Evolutionary conservation across 768 basidiomycete genomes (phyloP).

Genomic region (Suillus paluster): DNA sequence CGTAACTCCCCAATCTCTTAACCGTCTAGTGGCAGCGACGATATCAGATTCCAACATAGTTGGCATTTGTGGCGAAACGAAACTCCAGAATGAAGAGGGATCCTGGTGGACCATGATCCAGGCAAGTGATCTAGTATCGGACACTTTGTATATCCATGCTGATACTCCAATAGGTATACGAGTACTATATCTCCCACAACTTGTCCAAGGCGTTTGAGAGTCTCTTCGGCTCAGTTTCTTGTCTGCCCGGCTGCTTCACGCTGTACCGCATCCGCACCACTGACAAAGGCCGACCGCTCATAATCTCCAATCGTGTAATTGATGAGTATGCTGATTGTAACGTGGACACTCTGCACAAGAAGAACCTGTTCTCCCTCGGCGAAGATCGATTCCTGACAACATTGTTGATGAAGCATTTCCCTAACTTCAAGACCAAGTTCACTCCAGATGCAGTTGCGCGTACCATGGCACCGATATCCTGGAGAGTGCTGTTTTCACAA

Average conservation of each 20-base stretch:
- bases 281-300: constrained; percentile 73
- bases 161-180: constrained; percentile 52
- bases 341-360: constrained; percentile 74
- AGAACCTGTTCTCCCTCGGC: constrained; percentile 69
- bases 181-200: constrained; percentile 72
- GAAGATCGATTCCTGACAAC: constrained; percentile 77
- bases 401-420: constrained; percentile 72
- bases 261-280: constrained; percentile 71
- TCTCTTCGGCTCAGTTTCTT: constrained; percentile 71
- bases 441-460: constrained; percentile 64
- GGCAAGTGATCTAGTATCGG: constrained; percentile 33
- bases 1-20: constrained; percentile 67
- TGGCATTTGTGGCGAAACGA: constrained; percentile 73
- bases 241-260: constrained; percentile 77
- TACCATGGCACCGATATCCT: constrained; percentile 67
- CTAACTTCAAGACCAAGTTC: constrained; percentile 71
- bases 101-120: constrained; percentile 85
- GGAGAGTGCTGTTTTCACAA: constrained; percentile 65
- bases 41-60: constrained; percentile 66
- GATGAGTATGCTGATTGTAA: constrained; percentile 69
- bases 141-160: constrained; percentile 10
- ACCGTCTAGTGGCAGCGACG: constrained; percentile 65
- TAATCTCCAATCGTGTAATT: constrained; percentile 73
- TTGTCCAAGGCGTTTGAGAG: constrained; percentile 72
- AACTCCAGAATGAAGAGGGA: constrained; percentile 65